These are phyloP conservation scores for Apiosordaria backusii DNA, from an alignment of 495 filamentous ascomycete genomes.

Conservation along the genomic window DNA sequence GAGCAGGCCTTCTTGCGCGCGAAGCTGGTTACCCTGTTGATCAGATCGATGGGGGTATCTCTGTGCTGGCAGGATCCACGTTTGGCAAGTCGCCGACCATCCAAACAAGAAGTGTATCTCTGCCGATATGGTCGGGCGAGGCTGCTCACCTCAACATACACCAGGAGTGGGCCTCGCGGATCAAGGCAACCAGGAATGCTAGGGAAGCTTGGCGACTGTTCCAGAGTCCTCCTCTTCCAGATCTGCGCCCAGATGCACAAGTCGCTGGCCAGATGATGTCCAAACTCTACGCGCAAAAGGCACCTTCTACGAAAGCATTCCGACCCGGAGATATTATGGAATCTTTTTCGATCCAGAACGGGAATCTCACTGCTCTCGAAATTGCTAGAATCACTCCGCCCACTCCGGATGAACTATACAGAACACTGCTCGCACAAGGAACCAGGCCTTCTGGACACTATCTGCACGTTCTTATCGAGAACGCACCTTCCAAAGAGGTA, in stretches of 20 bases:
- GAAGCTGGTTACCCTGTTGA: slow-evolving; percentile 40
- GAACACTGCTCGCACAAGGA: slow-evolving; percentile 35
- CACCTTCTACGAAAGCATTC: slow-evolving; percentile 14
- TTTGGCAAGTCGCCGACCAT: slow-evolving; percentile 37
- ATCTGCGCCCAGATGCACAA: slow-evolving; percentile 27
- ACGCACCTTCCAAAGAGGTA: slow-evolving; percentile 30
- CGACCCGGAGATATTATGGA: slow-evolving; percentile 41
- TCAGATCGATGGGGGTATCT: slow-evolving; percentile 35
- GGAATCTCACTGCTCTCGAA: slow-evolving; percentile 44
- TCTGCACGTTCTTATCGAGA: slow-evolving; percentile 33
- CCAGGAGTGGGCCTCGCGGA: slow-evolving; percentile 34
- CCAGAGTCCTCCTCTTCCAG: slow-evolving; percentile 27
- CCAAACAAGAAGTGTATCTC: slow-evolving; percentile 35
- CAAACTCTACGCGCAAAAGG: slow-evolving; percentile 35
- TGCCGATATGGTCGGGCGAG: slow-evolving; percentile 23
- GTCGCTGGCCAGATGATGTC: slow-evolving; percentile 47
- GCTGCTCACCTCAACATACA: slow-evolving; percentile 28
- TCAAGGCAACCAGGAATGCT: slow-evolving; percentile 42
- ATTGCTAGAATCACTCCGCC: slow-evolving; percentile 41
- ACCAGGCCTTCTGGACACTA: slow-evolving; percentile 35
- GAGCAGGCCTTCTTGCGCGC: slow-evolving; percentile 37
- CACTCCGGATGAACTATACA: slow-evolving; percentile 35
- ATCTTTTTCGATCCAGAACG: slow-evolving; percentile 36
- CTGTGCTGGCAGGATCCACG: slow-evolving; percentile 36
- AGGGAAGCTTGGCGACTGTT: slow-evolving; percentile 47